phyloP scores from a whole-genome alignment of 768 basidiomycete species.

The Trametes meyenii region DNA sequence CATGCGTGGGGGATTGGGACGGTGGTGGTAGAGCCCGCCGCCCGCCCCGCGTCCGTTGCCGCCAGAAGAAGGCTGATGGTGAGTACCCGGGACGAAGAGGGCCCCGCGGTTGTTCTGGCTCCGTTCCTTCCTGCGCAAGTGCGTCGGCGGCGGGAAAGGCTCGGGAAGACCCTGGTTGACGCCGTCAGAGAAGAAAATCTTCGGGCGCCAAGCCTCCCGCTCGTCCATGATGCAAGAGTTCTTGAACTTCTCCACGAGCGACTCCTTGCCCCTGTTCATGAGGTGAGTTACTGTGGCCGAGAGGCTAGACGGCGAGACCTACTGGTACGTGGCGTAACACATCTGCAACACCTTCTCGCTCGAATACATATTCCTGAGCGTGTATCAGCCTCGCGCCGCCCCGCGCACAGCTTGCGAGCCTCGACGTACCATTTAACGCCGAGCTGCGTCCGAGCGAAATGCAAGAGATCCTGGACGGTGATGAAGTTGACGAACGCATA shows the following conservation, averaged over 20 bases:
- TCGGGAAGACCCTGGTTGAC: slow-evolving; percentile 73
- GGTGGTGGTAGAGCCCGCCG: slow-evolving; percentile 23
- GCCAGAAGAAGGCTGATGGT: slow-evolving; percentile 15
- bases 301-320: slow-evolving; percentile 33
- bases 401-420: neutral
- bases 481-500: slow-evolving; percentile 94
- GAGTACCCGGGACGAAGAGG: slow-evolving; percentile 50
- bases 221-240: slow-evolving; percentile 92
- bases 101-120: slow-evolving; percentile 78
- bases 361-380: slow-evolving; percentile 83
- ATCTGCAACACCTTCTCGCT: slow-evolving; percentile 90
- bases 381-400: slow-evolving; percentile 11
- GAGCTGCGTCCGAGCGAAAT: slow-evolving; percentile 71
- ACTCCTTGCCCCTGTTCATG: slow-evolving; percentile 75
- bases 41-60: slow-evolving; percentile 17
- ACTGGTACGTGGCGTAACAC: slow-evolving; percentile 94
- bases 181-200: slow-evolving; percentile 82
- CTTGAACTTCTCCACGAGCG: slow-evolving; percentile 89
- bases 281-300: neutral
- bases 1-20: slow-evolving; percentile 20
- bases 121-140: slow-evolving; percentile 80
- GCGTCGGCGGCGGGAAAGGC: slow-evolving; percentile 82
- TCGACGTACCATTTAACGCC: slow-evolving; percentile 76
- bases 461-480: slow-evolving; percentile 70
- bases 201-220: slow-evolving; percentile 78